Conservation (phyloP, 768 basidiomycete species). For the Saitozyma podzolica region DNA sequence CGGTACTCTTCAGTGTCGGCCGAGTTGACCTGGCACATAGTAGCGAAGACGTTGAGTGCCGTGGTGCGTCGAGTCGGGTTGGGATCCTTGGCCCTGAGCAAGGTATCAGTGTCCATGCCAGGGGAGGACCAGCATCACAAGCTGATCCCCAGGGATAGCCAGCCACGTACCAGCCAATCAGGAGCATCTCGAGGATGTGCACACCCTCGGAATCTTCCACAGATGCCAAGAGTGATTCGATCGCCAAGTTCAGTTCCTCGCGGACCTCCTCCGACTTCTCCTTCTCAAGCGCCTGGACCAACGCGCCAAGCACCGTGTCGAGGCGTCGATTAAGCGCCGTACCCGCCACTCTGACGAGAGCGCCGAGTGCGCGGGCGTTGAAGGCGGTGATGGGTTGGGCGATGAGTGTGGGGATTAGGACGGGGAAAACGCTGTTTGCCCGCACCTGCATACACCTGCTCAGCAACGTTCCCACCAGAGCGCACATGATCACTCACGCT, state of each 20-base stretch:
- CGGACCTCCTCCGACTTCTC: slow-evolving; percentile 67
- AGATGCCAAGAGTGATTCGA: slow-evolving; percentile 71
- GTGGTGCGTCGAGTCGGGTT: slow-evolving; percentile 70
- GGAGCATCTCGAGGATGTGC: slow-evolving; percentile 80
- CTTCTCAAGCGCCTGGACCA: slow-evolving; percentile 72
- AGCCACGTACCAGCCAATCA: slow-evolving; percentile 76
- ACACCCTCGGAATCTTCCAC: slow-evolving; percentile 83
- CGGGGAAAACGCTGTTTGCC: slow-evolving; percentile 92
- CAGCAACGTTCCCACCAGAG: background rate
- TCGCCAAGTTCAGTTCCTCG: slow-evolving; percentile 71
- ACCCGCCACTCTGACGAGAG: slow-evolving; percentile 91
- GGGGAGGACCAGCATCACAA: too few species aligned
- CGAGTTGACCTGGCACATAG: slow-evolving; percentile 79
- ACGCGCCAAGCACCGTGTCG: slow-evolving; percentile 71
- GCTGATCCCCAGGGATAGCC: background rate
- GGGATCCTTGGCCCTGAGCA: slow-evolving; percentile 73
- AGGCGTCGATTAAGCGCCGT: slow-evolving; percentile 81
- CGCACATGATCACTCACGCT: slow-evolving; percentile 59
- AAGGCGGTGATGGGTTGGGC: slow-evolving; percentile 88
- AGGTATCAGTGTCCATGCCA: background rate
- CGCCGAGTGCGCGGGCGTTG: slow-evolving; percentile 86
- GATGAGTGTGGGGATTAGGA: slow-evolving; percentile 89
- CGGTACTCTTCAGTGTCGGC: slow-evolving; percentile 82
- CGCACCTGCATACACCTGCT: slow-evolving; percentile 65
- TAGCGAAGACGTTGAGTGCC: slow-evolving; percentile 72